A percentile compares a stretch with the other conserved stretches of the same genome.
These are phyloP conservation scores for Erigeron canadensis DNA, from an alignment of 129 eudicot species.

Conservation along the genomic window DNA sequence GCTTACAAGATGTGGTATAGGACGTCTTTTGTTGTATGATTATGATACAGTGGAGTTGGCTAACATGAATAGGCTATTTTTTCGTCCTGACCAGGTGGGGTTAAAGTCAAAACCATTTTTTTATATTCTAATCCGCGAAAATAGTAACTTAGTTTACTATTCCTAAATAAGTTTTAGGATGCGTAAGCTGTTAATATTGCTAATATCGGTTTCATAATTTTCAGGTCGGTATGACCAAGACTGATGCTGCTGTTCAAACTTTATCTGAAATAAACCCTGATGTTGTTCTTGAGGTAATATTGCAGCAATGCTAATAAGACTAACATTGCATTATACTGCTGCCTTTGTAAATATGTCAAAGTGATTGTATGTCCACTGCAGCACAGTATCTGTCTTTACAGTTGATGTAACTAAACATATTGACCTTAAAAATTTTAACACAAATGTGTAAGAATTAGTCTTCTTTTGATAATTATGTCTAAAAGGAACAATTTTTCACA, in stretches of 20 bases:
- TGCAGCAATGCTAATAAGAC: not conserved
- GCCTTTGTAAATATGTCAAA: not conserved
- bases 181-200: not conserved
- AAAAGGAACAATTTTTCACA: too few relatives aligned
- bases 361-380: slow-evolving; percentile 9
- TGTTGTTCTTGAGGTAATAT: slow-evolving; percentile 88
- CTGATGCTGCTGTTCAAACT: slow-evolving; percentile 99
- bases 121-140: not conserved
- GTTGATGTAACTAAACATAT: slow-evolving; percentile 5
- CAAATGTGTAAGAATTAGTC: too few relatives aligned
- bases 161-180: not conserved
- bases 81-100: slow-evolving; percentile 94
- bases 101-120: not conserved
- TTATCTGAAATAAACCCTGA: slow-evolving; percentile 95
- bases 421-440: not conserved
- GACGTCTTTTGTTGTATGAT: slow-evolving; percentile 93
- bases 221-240: slow-evolving; percentile 95
- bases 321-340: not conserved
- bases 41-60: slow-evolving; percentile 99
- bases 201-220: slow-evolving; percentile 20
- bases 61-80: slow-evolving; percentile 98
- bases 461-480: too few relatives aligned
- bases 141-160: not conserved
- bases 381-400: slow-evolving; percentile 11
- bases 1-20: slow-evolving; percentile 99